Conservation (phyloP, 345 rosid species). For the Aquilaria yunnanensis region DNA sequence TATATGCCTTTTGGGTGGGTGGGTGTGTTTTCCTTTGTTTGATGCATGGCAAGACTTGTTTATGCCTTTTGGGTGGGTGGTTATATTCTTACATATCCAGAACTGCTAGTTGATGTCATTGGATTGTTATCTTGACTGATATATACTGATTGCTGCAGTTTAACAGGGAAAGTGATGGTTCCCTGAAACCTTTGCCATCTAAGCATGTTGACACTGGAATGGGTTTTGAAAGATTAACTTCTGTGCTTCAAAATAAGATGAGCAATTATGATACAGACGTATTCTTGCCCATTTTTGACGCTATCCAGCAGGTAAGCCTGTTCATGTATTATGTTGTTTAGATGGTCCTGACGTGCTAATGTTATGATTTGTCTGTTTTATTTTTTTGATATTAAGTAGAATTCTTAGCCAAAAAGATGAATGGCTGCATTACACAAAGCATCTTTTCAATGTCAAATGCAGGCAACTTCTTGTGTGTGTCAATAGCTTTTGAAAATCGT, state of each 20-base stretch:
- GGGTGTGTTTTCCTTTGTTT: background rate
- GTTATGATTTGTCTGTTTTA: background rate
- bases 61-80: background rate
- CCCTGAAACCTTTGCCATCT: constrained; percentile 83
- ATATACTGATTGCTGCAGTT: constrained; percentile 37
- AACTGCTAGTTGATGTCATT: too few species aligned
- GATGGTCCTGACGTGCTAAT: background rate
- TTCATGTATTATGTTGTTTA: background rate
- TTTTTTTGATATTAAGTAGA: too few species aligned
- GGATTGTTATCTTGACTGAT: too few species aligned
- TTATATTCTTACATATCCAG: background rate
- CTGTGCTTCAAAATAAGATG: constrained; percentile 91
- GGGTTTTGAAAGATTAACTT: constrained; percentile 97
- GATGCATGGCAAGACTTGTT: background rate
- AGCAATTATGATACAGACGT: constrained; percentile 99
- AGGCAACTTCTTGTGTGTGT: too few species aligned
- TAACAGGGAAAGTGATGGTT: constrained; percentile 86
- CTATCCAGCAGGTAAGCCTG: constrained; percentile 64
- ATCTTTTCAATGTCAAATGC: too few species aligned
- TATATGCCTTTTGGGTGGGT: background rate
- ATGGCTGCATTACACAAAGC: too few species aligned
- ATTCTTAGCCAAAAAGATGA: too few species aligned
- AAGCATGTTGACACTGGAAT: constrained; percentile 98
- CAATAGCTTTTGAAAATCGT: too few species aligned
- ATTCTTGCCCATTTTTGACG: constrained; percentile 86